Base-by-base conservation (phyloP, 257 asterid species). In the Ehretia macrophylla region DNA sequence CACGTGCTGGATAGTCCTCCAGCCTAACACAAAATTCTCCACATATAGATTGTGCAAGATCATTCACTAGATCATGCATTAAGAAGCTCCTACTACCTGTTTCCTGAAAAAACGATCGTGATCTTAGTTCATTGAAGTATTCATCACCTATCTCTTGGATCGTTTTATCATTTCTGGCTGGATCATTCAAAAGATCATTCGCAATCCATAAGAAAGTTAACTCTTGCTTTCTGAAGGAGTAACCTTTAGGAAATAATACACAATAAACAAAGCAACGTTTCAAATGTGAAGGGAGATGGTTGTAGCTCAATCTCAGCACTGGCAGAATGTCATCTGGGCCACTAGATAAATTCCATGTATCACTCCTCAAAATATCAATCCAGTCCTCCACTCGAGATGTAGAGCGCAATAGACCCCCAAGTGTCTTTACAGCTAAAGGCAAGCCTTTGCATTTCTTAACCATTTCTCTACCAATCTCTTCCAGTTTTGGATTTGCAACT, bases 31-130 rank as follows among this genome's bases (percentile, higher is more conserved):
- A 63, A 12, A 38, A 37, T 1, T 53, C 22, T 23, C 60, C 57
- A 38, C 52, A 63, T 0, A 57, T 45, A 42, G 37, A 4, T 5
- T 53, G 48, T 9, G 61, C 60, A 22, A 63, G n/a, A 63, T 53
- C 68, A 17, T 63, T 63, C 14, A 63, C 58, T 18, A 63, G 61
- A 20, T 63, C 60, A 54, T 63, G 61, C 68, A 63, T 63, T 27
- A 27, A 22, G 35, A 40, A 63, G 14, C 5, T 27, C 20, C 5
- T 50, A 23, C 0, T 45, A 1, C 38, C 13, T 56, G 21, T 14
- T 16, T 8, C 39, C 21, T 63, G 57, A 27, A 4, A 64, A 32
- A 65, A 18, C 17, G 69, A 10, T 56, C 63, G 32, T 13, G 17
- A 48, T 20, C 38, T 35, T 12, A 64, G 37, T 39, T 55, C 69